These are phyloP conservation scores for Cladochytrium replicatum DNA, from an alignment of 192 early-diverging fungal genomes.

Conservation along the genomic window DNA sequence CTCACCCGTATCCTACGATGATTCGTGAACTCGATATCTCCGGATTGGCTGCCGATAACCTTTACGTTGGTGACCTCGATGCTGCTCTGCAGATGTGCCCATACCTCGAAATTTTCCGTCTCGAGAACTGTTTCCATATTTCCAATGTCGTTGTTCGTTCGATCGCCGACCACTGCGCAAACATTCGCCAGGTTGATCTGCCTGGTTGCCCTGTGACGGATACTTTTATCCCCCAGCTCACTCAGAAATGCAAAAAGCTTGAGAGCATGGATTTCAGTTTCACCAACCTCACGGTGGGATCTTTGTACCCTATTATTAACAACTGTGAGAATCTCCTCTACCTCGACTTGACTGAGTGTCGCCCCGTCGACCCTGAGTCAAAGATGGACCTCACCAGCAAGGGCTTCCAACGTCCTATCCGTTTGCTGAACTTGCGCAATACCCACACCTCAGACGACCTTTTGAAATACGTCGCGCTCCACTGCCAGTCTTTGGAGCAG, in stretches of 20 bases:
- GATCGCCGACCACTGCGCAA: slow-evolving; percentile 24
- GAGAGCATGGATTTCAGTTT: slow-evolving; percentile 36
- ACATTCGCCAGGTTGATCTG: slow-evolving; percentile 37
- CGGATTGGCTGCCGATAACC: slow-evolving; percentile 37
- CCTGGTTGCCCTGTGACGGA: slow-evolving; percentile 45
- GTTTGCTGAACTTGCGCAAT: slow-evolving; percentile 37
- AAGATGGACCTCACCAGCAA: slow-evolving; percentile 12
- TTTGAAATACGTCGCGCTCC: slow-evolving; percentile 22
- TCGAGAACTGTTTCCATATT: slow-evolving; percentile 45
- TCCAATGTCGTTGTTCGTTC: slow-evolving; percentile 36
- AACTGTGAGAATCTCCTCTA: slow-evolving; percentile 26
- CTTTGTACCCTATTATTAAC: slow-evolving; percentile 27
- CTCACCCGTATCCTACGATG: slow-evolving; percentile 26
- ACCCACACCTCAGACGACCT: slow-evolving; percentile 34
- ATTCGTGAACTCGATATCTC: slow-evolving; percentile 39
- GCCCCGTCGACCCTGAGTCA: background rate
- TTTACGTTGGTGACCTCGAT: slow-evolving; percentile 48
- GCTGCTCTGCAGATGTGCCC: slow-evolving; percentile 19
- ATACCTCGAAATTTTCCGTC: slow-evolving; percentile 26
- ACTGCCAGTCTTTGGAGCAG: slow-evolving; percentile 32
- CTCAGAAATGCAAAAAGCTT: slow-evolving; percentile 27
- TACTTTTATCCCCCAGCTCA: slow-evolving; percentile 32
- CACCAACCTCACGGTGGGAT: slow-evolving; percentile 33
- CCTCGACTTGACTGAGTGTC: slow-evolving; percentile 37
- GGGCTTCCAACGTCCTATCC: slow-evolving; percentile 18